Base-by-base conservation (phyloP, 2,329 filamentous ascomycete species). In the Colletotrichum melonis region DNA sequence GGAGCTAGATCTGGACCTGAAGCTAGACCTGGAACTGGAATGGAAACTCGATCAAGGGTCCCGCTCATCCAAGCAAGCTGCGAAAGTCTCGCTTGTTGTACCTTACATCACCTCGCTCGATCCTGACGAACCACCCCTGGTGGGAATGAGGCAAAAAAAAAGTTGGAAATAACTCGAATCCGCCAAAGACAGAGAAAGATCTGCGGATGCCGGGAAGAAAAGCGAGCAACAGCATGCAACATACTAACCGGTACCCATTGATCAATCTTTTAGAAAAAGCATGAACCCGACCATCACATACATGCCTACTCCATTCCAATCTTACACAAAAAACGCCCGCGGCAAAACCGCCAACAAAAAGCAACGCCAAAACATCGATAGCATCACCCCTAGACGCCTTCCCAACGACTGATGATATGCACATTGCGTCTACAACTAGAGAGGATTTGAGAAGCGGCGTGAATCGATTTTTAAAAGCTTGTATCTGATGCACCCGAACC, bases 261-360 rank as follows among this genome's bases (percentile, higher is more conserved):
- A 28, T 30, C 46, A 24, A 28, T 30, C 35, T 16, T 6, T 56
- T 56, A 49, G 56, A 56, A 73, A 71, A 16, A 66, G 71, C 67
- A 73, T 71, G 67, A 73, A 32, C 71, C 71, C 60, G 28, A 62
- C 57, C 28, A 30, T 56, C 12, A 38, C 32, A 30, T 46, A 38
- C 58, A 49, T 55, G 52, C 52, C 42, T 35, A 63, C 22, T n/a
- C 52, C 78, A 68, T 78, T 82, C 73, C 78, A 78, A 76, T 80
- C 79, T 70, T 46, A 59, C 67, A 67, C 64, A 55, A 42, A 32
- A 54, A 49, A 63, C 63, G 32, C 46, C 55, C 58, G 14, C 35
- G 54, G 55, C 58, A 58, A 55, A 64, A 49, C 35, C 68, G 66
- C 16, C 67, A 69, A 16, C 56, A 76, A 67, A 63, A 62, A 55